Evolutionary conservation across 2,329 filamentous ascomycete genomes (phyloP), one percentile per base, ranked within the genome.

Genomic region (Apiospora rasikravindrae): DNA sequence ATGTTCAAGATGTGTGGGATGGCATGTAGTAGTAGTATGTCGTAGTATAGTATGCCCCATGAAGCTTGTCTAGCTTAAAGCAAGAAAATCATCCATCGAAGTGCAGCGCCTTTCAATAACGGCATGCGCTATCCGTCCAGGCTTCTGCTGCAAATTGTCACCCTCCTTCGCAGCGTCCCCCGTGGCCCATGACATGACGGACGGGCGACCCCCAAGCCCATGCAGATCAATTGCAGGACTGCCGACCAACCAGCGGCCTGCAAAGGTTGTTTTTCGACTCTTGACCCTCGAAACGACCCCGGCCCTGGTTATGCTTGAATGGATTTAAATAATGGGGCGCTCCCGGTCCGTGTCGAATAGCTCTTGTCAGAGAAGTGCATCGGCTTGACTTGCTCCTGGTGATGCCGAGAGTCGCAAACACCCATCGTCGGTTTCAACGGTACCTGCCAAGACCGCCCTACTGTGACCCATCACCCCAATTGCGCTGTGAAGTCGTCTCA

Each of bases 301-400:
- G 33, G 16, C 33, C 33, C 57, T n/a, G 19, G 67, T 69, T 49
- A 69, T 69, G 44, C 67, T 69, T 69, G 67, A 49, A 37, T 69
- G 67, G 33, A 24, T 64, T 64, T 40, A 64, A 64, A 68, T 68
- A 71, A 76, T 73, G 75, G 73, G 75, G 71, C 67, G 70, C 74
- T 77, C 77, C 75, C 76, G 78, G 75, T 74, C 76, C 77, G 76
- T 76, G 74, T 76, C 75, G 75, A 77, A 73, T 76, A 73, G 75
- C 73, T 77, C 75, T 74, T 81, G 81, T 82, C 73, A 80, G 80
- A 81, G 81, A 79, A 77, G 72, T 81, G 80, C 80, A 78, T 83
- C 81, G 81, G 81, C 79, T 82, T 80, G 74, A 80, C 74, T 79
- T 82, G 79, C 80, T 78, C 73, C 75, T 75, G 57, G 57, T n/a